These are phyloP conservation scores for Neofusicoccum ribis DNA, from an alignment of 2,329 filamentous ascomycete genomes.

Conservation along the genomic window DNA sequence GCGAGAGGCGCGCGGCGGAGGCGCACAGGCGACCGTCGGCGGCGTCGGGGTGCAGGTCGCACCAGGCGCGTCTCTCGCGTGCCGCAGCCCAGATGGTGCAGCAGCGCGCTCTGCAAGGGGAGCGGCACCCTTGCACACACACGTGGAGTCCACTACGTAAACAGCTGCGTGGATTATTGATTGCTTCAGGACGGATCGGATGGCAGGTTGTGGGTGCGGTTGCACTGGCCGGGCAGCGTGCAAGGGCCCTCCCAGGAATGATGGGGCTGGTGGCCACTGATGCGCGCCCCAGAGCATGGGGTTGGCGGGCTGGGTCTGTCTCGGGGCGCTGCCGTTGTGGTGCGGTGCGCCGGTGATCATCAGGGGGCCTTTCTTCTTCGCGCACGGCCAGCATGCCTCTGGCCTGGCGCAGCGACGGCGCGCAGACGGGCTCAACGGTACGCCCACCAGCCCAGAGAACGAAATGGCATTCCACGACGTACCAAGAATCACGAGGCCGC, in stretches of 20 bases:
- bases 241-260: background rate
- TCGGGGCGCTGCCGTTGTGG: background rate
- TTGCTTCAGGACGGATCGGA: background rate
- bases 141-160: conserved; percentile 8
- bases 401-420: too few relatives aligned
- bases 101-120: background rate
- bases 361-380: background rate
- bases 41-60: background rate
- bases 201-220: background rate
- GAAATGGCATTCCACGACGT: too few relatives aligned
- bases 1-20: background rate
- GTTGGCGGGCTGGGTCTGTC: background rate
- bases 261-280: background rate
- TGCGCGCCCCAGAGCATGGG: conserved; percentile 1
- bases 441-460: too few relatives aligned
- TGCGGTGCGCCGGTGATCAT: conserved; percentile 4
- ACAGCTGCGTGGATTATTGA: conserved; percentile 7
- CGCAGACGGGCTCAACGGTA: too few relatives aligned
- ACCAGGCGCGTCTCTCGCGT: background rate
- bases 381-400: background rate
- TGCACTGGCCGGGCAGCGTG: background rate
- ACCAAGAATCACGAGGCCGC: background rate
- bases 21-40: background rate
- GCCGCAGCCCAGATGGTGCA: background rate
- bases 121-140: background rate